Evolutionary conservation across 1,284 basidiomycete species (phyloP), one percentile per base, ranked within the genome.

Genomic region (Ganoderma multipileum): DNA sequence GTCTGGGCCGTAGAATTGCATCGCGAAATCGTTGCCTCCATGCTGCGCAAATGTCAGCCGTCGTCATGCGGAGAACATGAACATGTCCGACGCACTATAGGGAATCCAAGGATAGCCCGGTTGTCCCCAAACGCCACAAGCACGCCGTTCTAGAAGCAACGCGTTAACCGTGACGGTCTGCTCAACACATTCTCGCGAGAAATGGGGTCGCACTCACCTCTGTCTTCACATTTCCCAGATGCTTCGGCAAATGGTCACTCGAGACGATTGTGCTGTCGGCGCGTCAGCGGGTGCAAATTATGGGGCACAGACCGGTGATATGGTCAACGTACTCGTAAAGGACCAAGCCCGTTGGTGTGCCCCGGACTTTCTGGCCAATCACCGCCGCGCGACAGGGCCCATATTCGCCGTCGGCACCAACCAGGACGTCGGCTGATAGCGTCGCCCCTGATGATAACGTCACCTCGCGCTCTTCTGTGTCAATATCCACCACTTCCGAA

Each of bases 341-440:
- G 55, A 80, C 69, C 74, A 75, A 68, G 39, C 78, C 54, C 68
- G 75, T 39, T 67, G 73, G 44, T 76, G 77, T 26, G 69, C 69
- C 41, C 84, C 73, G 20, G 78, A 65, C 61, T 77, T 71, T 28
- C 83, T 79, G 33, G 77, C 78, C 23, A 81, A 63, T 7, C 82
- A 85, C 50, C 72, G 71, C 68, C 26, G 64, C 64, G 44, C 79
- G 75, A 28, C 73, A 72, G 20, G 74, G 61, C 18, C 80, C 76
- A 41, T 68, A 64, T 18, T 79, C 78, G 8, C 91, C 91, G 72
- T 91, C 91, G 0, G 91, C 89, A 23, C 89, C 90, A 44, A 92
- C 79, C 61, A 92, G 82, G n/a, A 91, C 81, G 72, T 92, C 87
- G 9, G 83, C 87, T 2, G 73, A 69, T 55, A 90, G 65, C 18